Base-by-base conservation (phyloP, 495 filamentous ascomycete species). In the Eremomyces bilateralis region DNA sequence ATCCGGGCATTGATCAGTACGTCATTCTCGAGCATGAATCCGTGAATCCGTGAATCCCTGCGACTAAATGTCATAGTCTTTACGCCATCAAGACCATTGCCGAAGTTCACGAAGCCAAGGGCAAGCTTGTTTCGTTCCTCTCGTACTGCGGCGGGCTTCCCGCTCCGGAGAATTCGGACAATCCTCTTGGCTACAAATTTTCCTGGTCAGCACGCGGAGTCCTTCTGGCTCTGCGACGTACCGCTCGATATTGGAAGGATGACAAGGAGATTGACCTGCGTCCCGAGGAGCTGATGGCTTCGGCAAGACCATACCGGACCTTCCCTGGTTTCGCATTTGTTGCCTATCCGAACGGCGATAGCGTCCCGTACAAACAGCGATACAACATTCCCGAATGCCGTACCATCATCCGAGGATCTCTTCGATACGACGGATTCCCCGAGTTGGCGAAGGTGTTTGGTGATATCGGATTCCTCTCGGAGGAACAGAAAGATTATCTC, bases 111-210 rank as follows among this genome's bases (percentile, higher is more conserved):
- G 55, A 64, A 13, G 76, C 65, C 13, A 85, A 83, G 33, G 88
- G 85, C 47, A 88, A 85, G 64, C 71, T 97, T 56, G 59, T 65
- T 15, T 64, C 63, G 22, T 94, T 95, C 65, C 50, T 78, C 18
- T 80, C 71, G 15, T 94, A 80, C 64, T 95, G 90, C 42, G 82
- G 88, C 47, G 88, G 85, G 38, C 65, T 85, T 0, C 76, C 76
- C 8, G 72, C 79, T 34, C 79, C 80, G 20, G 84, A 92, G 54
- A 62, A 63, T 56, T 81, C 78, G 8, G 75, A 73, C 53, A 94
- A 94, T 61, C 85, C 88, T 19, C 63, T 93, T 17, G 85, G 88
- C 25, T 97, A 92, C 66, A 93, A 94, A 60, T 94, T 93, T 67
- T 79, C 73, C 17, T 59, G 52, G 51, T 49, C 46, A 11, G 69